A percentile compares a stretch with the other conserved stretches of the same genome.
phyloP scores from a whole-genome alignment of 768 basidiomycete species.

The Trametes villosa region DNA sequence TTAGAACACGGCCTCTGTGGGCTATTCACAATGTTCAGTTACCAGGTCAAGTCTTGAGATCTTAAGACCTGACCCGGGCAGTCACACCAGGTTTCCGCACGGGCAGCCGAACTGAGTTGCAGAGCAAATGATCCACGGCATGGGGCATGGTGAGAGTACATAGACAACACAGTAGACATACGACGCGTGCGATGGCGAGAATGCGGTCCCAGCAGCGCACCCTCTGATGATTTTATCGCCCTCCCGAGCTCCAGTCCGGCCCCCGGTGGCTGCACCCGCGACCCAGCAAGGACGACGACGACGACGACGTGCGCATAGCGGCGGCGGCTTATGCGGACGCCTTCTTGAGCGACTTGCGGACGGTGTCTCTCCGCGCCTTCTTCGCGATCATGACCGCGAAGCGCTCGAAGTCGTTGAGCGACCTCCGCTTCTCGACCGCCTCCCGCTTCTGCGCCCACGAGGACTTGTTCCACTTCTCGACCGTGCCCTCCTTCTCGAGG shows the following conservation, averaged over 20 bases:
- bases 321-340: slow-evolving; percentile 38
- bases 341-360: slow-evolving; percentile 69
- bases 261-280: slow-evolving; percentile 6
- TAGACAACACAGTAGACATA: slow-evolving; percentile 21
- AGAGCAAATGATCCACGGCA: slow-evolving; percentile 14
- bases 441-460: slow-evolving; percentile 88
- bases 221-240: slow-evolving; percentile 9
- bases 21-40: no score
- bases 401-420: slow-evolving; percentile 88
- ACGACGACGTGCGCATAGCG: not conserved
- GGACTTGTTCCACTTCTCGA: slow-evolving; percentile 89
- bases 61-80: no score
- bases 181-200: slow-evolving; percentile 10
- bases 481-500: slow-evolving; percentile 81
- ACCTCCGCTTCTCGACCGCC: slow-evolving; percentile 72
- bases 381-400: slow-evolving; percentile 89
- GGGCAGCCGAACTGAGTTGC: slow-evolving; percentile 3
- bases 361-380: slow-evolving; percentile 81
- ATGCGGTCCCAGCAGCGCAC: slow-evolving; percentile 12
- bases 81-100: no score
- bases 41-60: no score
- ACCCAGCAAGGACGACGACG: slow-evolving; percentile 11
- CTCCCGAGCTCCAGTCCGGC: slow-evolving; percentile 1
- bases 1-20: no score
- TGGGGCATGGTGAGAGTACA: slow-evolving; percentile 21